Evolutionary conservation across 2,329 filamentous ascomycete genomes (phyloP).

Genomic region (Paecilomyces fulvus): DNA sequence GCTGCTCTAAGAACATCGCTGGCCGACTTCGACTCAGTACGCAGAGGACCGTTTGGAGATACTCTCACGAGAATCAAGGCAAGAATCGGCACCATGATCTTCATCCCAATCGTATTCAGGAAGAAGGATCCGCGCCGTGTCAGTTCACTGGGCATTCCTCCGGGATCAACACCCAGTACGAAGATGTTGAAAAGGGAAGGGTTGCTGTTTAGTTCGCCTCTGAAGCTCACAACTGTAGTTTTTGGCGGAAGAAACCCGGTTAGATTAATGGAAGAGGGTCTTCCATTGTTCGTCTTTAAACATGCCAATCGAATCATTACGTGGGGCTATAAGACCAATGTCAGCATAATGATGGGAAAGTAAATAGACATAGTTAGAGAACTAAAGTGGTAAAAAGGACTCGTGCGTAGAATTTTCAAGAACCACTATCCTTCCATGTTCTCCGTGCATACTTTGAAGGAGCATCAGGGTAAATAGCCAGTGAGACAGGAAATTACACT

Average conservation of each 20-base stretch:
- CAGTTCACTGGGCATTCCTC: slow-evolving; percentile 29
- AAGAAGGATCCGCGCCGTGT: slow-evolving; percentile 14
- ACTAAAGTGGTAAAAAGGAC: neutral
- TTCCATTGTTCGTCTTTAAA: neutral
- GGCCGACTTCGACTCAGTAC: neutral
- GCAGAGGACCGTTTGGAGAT: neutral
- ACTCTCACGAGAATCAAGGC: neutral
- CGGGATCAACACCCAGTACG: slow-evolving; percentile 32
- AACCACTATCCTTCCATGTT: slow-evolving; percentile 10
- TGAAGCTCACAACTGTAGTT: slow-evolving; percentile 20
- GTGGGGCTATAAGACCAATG: neutral
- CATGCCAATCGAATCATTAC: neutral
- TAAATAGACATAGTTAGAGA: neutral
- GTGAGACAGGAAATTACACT: slow-evolving; percentile 13
- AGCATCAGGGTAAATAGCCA: slow-evolving; percentile 13
- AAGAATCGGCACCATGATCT: neutral
- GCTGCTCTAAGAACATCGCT: neutral
- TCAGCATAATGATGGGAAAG: neutral
- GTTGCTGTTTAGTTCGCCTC: slow-evolving; percentile 21
- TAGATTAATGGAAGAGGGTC: neutral
- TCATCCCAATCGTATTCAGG: slow-evolving; percentile 4
- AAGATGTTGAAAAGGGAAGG: slow-evolving; percentile 22
- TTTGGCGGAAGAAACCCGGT: neutral
- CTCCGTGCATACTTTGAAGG: slow-evolving; percentile 12
- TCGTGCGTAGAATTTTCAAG: slow-evolving; percentile 10